Evolutionary conservation across 176 grass and related monocot genomes (phyloP).

Genomic region (Cenchrus fungigraminus): DNA sequence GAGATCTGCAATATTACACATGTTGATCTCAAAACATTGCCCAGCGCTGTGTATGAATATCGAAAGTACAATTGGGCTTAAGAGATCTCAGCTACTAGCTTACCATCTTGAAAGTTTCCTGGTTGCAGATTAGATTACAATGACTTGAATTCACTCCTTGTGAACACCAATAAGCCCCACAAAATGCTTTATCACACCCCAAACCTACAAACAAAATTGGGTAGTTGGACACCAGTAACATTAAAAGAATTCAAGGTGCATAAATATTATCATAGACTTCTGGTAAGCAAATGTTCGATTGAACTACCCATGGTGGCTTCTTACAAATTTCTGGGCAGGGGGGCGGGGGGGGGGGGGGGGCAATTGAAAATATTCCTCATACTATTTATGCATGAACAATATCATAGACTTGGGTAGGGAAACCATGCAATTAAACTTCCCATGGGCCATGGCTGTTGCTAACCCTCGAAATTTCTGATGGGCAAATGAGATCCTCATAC

Average conservation of each 20-base stretch:
- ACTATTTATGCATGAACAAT: background rate
- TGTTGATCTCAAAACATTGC: constrained; percentile 27
- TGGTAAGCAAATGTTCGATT: background rate
- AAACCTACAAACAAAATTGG: constrained; percentile 59
- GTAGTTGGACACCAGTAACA: constrained; percentile 4
- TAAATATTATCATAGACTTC: constrained; percentile 1
- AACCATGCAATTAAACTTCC: constrained; percentile 8
- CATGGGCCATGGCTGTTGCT: background rate
- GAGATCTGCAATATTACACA: constrained; percentile 60
- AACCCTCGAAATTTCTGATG: constrained; percentile 8
- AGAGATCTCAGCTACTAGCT: constrained; percentile 1
- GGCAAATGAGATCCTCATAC: background rate
- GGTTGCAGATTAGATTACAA: constrained; percentile 67
- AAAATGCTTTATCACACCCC: constrained; percentile 79
- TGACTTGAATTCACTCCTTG: constrained; percentile 85
- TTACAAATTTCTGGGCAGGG: too few relatives aligned
- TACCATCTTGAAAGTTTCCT: constrained; percentile 78
- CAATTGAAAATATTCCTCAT: background rate
- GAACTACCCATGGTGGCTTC: background rate
- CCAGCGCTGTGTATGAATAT: constrained; percentile 1
- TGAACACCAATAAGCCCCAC: constrained; percentile 82
- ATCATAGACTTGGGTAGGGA: background rate
- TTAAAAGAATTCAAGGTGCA: constrained; percentile 11
- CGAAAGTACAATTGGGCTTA: background rate
- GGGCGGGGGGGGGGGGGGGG: too few relatives aligned